phyloP scores from a whole-genome alignment of 2,329 filamentous ascomycete genomes.

The Fusarium stilboides region DNA sequence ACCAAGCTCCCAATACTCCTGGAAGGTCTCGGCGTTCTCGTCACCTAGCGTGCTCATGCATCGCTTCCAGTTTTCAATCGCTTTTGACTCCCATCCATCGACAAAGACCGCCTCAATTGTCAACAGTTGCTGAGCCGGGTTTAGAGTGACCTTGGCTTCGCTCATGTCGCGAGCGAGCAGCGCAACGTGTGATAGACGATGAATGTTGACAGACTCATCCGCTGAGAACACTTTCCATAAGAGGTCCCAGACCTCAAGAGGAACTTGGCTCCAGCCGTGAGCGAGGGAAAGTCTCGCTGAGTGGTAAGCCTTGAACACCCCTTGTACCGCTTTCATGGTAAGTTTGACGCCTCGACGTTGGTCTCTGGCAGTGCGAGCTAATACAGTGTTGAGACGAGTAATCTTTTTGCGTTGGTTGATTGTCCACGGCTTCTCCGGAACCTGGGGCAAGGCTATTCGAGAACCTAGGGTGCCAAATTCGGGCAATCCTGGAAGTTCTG shows the following conservation, averaged over 20 bases:
- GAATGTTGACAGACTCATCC: constrained; percentile 64
- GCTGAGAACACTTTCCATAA: constrained; percentile 76
- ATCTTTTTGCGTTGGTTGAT: constrained; percentile 58
- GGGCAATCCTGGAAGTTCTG: constrained; percentile 49
- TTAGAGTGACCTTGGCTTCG: constrained; percentile 69
- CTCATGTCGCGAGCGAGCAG: constrained; percentile 77
- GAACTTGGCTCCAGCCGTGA: constrained; percentile 68
- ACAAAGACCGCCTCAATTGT: constrained; percentile 79
- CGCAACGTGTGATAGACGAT: constrained; percentile 73
- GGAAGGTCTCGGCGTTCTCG: constrained; percentile 61
- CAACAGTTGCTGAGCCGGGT: constrained; percentile 72
- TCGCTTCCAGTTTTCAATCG: constrained; percentile 75
- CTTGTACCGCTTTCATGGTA: constrained; percentile 56
- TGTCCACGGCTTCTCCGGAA: constrained; percentile 57
- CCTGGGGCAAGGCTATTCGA: constrained; percentile 52
- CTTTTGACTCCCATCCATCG: constrained; percentile 71
- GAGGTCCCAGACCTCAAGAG: constrained; percentile 72
- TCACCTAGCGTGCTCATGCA: constrained; percentile 68
- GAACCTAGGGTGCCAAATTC: constrained; percentile 46
- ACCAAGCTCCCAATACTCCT: constrained; percentile 75
- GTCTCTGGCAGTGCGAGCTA: constrained; percentile 51
- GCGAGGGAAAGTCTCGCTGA: constrained; percentile 62
- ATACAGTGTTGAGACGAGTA: constrained; percentile 54
- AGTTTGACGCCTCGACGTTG: constrained; percentile 49
- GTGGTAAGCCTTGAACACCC: constrained; percentile 67